Base-by-base conservation (phyloP, 768 basidiomycete genomes). In the Boletus tylopilopsis region DNA sequence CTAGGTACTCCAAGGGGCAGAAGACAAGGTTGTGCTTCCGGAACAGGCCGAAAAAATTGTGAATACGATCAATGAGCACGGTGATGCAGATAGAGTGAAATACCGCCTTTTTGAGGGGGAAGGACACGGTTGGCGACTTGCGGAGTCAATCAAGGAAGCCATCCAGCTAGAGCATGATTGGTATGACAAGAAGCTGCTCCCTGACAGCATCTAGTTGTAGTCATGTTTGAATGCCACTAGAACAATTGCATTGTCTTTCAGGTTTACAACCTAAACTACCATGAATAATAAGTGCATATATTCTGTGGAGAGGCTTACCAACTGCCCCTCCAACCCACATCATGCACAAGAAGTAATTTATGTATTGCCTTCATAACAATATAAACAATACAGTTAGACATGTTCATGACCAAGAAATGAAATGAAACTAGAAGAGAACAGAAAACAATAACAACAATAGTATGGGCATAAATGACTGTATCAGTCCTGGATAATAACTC, bases 251-350 rank as follows among this genome's bases (percentile, higher is more conserved):
- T n/a, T n/a, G n/a, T n/a, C n/a, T n/a, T n/a, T n/a, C n/a, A n/a
- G n/a, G n/a, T n/a, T n/a, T n/a, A 12, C 76, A 68, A 37, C 68
- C 68, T 71, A 33, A 38, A 22, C 36, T 34, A 29, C 8, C 9
- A 25, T 57, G 25, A 45, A 45, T 10, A 2, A 45, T 15, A 37
- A 36, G 27, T 0, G 27, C 8, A 19, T 24, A 22, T 10, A 0
- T 3, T 23, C 8, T 12, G 21, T 11, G 25, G 6, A 16, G 24
- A 40, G 22, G 21, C 47, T 37, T 42, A 50, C 88, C 88, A 42
- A 68, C 69, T 16, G 76, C 64, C 25, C 88, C 85, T 16, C 84
- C 83, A 6, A 83, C 59, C 88, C 87, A 90, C 15, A 85, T 85
- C 27, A 86, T 81, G 12, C 86, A 80, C 30, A 90, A 72, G 15